phyloP scores from a whole-genome alignment of 441 rosid species.

The Rhodomyrtus psidioides region DNA sequence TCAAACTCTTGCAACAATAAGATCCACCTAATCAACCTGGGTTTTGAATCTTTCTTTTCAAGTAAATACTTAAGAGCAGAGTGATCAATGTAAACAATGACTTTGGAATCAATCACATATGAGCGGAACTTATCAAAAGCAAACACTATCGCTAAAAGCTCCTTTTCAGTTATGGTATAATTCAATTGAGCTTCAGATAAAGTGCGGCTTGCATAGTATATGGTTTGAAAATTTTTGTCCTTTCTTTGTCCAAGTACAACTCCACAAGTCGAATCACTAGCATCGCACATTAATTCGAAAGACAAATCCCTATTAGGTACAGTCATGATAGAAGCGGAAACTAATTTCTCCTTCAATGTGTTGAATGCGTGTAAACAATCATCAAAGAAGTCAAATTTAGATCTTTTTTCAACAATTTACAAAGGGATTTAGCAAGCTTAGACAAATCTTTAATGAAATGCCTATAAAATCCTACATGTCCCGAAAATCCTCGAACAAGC shows the following conservation, averaged over 20 bases:
- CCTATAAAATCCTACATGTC: background rate
- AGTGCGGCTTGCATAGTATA: background rate
- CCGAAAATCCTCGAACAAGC: background rate
- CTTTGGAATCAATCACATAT: too few relatives aligned
- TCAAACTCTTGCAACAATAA: too few relatives aligned
- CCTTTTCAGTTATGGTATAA: background rate
- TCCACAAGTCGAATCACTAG: background rate
- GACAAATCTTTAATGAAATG: background rate
- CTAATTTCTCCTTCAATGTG: background rate
- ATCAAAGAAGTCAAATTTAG: background rate
- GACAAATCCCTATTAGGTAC: too few relatives aligned
- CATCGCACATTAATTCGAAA: background rate
- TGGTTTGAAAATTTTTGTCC: background rate
- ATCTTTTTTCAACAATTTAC: background rate
- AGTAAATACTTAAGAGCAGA: too few relatives aligned
- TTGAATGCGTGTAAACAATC: background rate
- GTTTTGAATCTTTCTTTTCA: too few relatives aligned
- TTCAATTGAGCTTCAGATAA: background rate
- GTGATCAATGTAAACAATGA: too few relatives aligned
- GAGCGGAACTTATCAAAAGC: too few relatives aligned
- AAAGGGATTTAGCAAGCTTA: background rate
- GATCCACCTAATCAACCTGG: too few relatives aligned
- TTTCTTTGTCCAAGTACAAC: background rate
- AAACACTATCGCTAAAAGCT: background rate
- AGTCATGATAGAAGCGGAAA: too few relatives aligned